These are phyloP conservation scores for Extremus antarcticus DNA, from an alignment of 495 filamentous ascomycete genomes.

Conservation along the genomic window DNA sequence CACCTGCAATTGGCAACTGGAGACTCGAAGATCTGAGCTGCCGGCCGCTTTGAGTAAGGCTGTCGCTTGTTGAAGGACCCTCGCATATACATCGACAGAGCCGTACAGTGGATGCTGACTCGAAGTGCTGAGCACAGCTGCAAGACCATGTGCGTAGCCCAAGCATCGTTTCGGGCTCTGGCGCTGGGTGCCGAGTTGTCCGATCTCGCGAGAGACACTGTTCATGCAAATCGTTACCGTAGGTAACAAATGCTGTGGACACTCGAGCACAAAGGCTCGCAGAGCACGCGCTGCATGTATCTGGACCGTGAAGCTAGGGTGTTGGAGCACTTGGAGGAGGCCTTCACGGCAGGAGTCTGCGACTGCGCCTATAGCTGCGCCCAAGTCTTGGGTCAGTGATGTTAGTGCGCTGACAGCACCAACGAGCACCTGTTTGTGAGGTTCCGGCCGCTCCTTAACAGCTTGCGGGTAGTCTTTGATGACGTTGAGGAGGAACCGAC, in stretches of 20 bases:
- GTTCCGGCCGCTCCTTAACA: conserved; percentile 81
- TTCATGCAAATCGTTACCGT: conserved; percentile 96
- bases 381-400: conserved; percentile 66
- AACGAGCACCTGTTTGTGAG: conserved; percentile 73
- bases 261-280: conserved; percentile 76
- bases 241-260: conserved; percentile 80
- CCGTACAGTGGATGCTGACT: conserved; percentile 82
- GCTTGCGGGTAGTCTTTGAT: conserved; percentile 93
- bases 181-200: conserved; percentile 60
- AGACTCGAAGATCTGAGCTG: conserved; percentile 79
- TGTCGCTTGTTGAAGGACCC: conserved; percentile 82
- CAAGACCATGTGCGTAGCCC: conserved; percentile 87
- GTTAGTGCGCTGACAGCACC: conserved; percentile 70
- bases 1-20: conserved; percentile 90
- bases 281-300: conserved; percentile 76
- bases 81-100: conserved; percentile 87
- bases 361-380: conserved; percentile 64
- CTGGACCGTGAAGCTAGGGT: conserved; percentile 93
- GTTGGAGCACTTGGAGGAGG: conserved; percentile 80
- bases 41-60: conserved; percentile 87
- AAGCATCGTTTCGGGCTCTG: conserved; percentile 76
- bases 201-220: conserved; percentile 77
- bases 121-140: conserved; percentile 82
- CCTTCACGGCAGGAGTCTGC: conserved; percentile 77
- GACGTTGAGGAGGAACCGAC: conserved; percentile 72